Evolutionary conservation across 1,284 basidiomycete species (phyloP).

Genomic region (Ganoderma leucocontextum): DNA sequence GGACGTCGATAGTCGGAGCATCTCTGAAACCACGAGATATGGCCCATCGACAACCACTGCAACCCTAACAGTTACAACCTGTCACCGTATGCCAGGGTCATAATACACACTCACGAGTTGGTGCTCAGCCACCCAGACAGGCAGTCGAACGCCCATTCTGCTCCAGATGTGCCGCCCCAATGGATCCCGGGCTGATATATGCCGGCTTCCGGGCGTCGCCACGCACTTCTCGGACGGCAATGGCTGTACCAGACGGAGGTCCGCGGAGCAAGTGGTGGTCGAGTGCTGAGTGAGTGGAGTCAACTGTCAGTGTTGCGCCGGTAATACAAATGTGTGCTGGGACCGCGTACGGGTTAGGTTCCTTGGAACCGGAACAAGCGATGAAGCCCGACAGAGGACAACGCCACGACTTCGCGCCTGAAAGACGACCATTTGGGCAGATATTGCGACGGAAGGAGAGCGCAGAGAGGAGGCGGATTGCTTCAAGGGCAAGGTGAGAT

Average conservation of each 20-base stretch:
- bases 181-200: constrained; percentile 8
- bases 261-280: background rate
- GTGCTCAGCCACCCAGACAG: background rate
- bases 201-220: constrained; percentile 17
- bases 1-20: background rate
- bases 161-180: constrained; percentile 2
- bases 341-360: background rate
- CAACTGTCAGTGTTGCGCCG: constrained; percentile 1
- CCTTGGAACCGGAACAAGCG: constrained; percentile 10
- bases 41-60: background rate
- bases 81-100: background rate
- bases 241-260: constrained; percentile 2
- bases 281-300: background rate
- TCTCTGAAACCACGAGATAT: constrained; percentile 1
- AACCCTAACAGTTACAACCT: constrained; percentile 6
- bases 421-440: background rate
- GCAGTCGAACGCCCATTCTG: constrained; percentile 2
- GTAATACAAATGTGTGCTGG: background rate
- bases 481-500: constrained; percentile 1
- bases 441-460: constrained; percentile 5
- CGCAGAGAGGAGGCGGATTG: background rate
- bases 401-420: background rate
- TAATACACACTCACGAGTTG: background rate
- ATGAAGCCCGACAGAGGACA: constrained; percentile 6
- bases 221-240: constrained; percentile 8